These are phyloP conservation scores for Suillus subalutaceus DNA, from an alignment of 768 basidiomycete species.

Conservation along the genomic window DNA sequence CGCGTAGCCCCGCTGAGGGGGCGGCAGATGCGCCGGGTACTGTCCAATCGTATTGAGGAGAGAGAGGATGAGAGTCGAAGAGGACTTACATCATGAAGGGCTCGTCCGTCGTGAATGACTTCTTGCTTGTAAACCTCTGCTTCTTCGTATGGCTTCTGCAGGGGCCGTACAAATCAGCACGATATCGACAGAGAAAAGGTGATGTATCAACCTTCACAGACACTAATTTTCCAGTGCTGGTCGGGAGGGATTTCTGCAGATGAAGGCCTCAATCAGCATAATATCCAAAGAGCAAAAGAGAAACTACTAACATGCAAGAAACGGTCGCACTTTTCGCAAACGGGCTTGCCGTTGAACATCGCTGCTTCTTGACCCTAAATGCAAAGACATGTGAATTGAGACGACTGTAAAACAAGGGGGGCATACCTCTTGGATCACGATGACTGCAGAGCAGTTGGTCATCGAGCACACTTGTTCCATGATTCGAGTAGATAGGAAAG, in stretches of 20 bases:
- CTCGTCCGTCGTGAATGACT: background rate
- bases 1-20: background rate
- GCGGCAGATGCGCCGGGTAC: background rate
- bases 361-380: background rate
- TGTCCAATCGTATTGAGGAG: background rate
- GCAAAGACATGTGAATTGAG: background rate
- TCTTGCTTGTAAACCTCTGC: background rate
- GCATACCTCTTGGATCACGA: background rate
- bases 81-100: background rate
- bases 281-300: background rate
- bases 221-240: background rate
- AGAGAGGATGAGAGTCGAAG: background rate
- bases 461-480: background rate
- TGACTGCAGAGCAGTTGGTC: background rate
- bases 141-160: background rate
- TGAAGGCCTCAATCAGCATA: background rate
- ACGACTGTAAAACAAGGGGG: background rate
- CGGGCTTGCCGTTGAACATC: background rate
- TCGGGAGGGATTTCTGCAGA: background rate
- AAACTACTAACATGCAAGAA: background rate
- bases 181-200: background rate
- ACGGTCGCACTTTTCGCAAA: background rate
- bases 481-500: background rate
- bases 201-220: background rate
- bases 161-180: background rate